These are phyloP conservation scores for Westerdykella sp. DNA, from an alignment of 2,329 filamentous ascomycete species.

Conservation along the genomic window DNA sequence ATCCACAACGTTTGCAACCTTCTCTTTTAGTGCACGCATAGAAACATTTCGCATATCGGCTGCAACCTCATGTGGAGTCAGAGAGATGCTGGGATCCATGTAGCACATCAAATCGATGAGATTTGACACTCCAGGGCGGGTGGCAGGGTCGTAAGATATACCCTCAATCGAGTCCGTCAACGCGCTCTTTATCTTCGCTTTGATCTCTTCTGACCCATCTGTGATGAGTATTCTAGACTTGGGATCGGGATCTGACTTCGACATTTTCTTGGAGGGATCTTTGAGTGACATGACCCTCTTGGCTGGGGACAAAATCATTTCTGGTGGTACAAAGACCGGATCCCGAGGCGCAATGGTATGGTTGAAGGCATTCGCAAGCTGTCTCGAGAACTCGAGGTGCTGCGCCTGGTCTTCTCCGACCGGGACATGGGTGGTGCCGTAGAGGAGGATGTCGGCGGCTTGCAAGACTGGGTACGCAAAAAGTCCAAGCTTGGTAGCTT, in stretches of 20 bases:
- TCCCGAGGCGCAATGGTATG: constrained; percentile 55
- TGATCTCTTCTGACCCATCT: constrained; percentile 59
- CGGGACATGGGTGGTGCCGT: constrained; percentile 82
- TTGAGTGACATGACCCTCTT: constrained; percentile 86
- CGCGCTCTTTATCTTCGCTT: constrained; percentile 63
- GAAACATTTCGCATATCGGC: constrained; percentile 40
- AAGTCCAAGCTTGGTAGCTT: constrained; percentile 73
- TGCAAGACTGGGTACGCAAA: constrained; percentile 96
- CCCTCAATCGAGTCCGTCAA: constrained; percentile 66
- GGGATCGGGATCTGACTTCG: constrained; percentile 70
- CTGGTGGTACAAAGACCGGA: constrained; percentile 10
- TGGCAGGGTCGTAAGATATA: constrained; percentile 65
- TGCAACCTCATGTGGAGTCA: constrained; percentile 42
- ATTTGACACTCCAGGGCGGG: constrained; percentile 79
- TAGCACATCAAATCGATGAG: constrained; percentile 73
- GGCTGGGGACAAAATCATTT: constrained; percentile 47
- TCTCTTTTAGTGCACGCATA: constrained; percentile 58
- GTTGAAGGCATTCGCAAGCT: constrained; percentile 85
- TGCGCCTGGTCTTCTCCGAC: constrained; percentile 95
- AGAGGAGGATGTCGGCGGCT: constrained; percentile 87
- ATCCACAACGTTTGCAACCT: constrained; percentile 55
- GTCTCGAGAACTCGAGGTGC: constrained; percentile 86
- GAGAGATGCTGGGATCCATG: constrained; percentile 46
- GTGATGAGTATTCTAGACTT: constrained; percentile 79
- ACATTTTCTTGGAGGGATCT: constrained; percentile 80